Base-by-base conservation (phyloP, 164 flowering plant species). In the Brasenia schreberi region DNA sequence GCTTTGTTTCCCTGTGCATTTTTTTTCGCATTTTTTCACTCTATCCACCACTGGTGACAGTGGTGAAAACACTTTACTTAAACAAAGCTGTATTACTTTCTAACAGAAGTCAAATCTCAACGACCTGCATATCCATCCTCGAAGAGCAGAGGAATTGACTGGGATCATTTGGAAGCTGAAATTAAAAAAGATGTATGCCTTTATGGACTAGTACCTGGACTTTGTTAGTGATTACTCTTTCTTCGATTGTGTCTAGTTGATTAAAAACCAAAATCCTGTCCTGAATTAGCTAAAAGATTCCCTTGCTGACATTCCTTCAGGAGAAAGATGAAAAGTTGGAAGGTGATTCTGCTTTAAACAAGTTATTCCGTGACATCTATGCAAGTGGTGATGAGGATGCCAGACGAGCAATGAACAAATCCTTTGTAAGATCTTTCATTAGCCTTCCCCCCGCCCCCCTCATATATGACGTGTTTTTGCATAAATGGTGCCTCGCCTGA, bases 261-360 rank as follows among this genome's bases (percentile, higher is more conserved):
- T 23, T 23, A 23, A 23, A 23, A 23, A 23, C 27, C 27, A 23
- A 23, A 23, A 23, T 23, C 27, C 1, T 23, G 27, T 45, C 5
- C 27, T 23, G 27, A 23, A 23, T 23, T 23, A 23, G 27, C 27
- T 23, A 23, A 23, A 23, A 45, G 1, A 45, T 45, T 12, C 7
- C 53, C 7, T 12, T 12, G 12, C 53, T 23, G 27, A 7, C 42
- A 43, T 60, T 42, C n/a, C 62, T 71, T 64, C 85, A 95, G 99
- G 99, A 95, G 76, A 95, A 95, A 69, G 94, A 90, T 4, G 99
- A 95, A 75, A 95, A 92, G 79, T 79, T 95, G 12, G 99, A 95
- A 68, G 99, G 97, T 12, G 99, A 95, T 82, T 97, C 97, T 5
- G 99, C 96, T 63, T 66, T 92, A 77, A 95, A 95, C 85, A 92